Evolutionary conservation across 306 rosid species (phyloP), one percentile per base, ranked within the genome.

Genomic region (Vachellia collinsii): DNA sequence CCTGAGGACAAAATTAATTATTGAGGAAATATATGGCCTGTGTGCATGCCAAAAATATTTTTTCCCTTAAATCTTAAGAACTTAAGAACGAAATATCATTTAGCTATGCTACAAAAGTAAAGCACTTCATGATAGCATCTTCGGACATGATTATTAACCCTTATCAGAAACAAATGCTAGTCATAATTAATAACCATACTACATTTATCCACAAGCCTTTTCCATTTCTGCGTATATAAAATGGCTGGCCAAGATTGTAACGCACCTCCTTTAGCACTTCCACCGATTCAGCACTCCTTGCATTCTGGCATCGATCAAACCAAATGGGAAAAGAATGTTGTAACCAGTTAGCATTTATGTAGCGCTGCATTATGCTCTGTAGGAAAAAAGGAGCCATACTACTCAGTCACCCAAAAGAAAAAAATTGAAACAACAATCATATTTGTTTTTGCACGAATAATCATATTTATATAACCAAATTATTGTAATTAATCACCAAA

Each of bases 221-320:
- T 17, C 48, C 70, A 41, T 79, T 66, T 73, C 72, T 67, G 48
- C 80, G 70, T 53, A 53, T n/a, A 70, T 62, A 78, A 69, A 78
- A 74, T 38, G 6, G 81, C 61, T 54, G 66, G 77, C 79, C 43
- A 88, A 78, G 80, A 56, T 78, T 83, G 83, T 54, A 39, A 77
- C 54, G 17, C 90, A 93, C 99, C 99, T 96, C 98, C 88, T 89
- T 93, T 83, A 93, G 92, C 85, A 90, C 84, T 85, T 96, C 99
- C 75, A 93, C 69, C 7, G 80, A 82, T 75, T 92, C 99, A 44
- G 98, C 98, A 46, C 94, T 92, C 72, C 82, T 78, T n/a, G 93
- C 90, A 84, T 79, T 89, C 81, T 89, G 93, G 80, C 99, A 92
- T 68, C 87, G 83, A 50, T 88, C 94, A 69, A 76, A 75, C 99